Percentiles rank a stretch among this genome's conserved stretches.
Evolutionary conservation across 768 basidiomycete genomes (phyloP).

Genomic region (Aureoboletus auriporus): DNA sequence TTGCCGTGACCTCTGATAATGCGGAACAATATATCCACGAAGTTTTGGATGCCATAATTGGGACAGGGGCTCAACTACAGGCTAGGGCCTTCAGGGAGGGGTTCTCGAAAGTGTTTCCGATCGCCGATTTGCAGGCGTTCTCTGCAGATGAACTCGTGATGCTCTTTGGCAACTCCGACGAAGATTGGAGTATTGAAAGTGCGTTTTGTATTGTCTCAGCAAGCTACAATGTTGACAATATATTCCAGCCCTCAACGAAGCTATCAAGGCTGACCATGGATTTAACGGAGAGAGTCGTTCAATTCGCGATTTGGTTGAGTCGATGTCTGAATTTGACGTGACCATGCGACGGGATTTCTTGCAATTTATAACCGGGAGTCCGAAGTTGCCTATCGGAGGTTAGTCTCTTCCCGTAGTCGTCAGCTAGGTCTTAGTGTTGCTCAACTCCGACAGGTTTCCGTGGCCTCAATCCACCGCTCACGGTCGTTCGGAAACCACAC

Average conservation of each 20-base stretch:
- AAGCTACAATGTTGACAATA: not conserved
- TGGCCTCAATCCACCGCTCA: constrained; percentile 88
- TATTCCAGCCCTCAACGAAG: constrained; percentile 72
- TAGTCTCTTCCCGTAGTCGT: constrained; percentile 24
- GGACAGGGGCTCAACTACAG: constrained; percentile 72
- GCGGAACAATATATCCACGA: constrained; percentile 85
- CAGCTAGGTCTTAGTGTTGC: not conserved
- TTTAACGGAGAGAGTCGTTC: constrained; percentile 94
- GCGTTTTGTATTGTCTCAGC: constrained; percentile 28
- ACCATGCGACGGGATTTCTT: constrained; percentile 80
- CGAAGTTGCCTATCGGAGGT: constrained; percentile 95
- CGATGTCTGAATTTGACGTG: constrained; percentile 78
- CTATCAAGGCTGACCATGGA: constrained; percentile 95
- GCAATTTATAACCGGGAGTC: constrained; percentile 97
- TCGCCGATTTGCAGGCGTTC: constrained; percentile 86
- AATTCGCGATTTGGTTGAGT: constrained; percentile 81
- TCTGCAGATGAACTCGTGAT: constrained; percentile 93
- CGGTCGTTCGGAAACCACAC: constrained; percentile 95
- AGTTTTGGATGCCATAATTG: constrained; percentile 85
- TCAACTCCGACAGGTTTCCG: constrained; percentile 67
- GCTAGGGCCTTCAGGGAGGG: constrained; percentile 91
- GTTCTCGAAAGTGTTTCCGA: constrained; percentile 94
- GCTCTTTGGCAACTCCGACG: constrained; percentile 95
- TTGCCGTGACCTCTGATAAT: constrained; percentile 81
- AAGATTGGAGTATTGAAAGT: constrained; percentile 96